Evolutionary conservation across 768 basidiomycete genomes (phyloP).

Genomic region (Holtermannia corniformis): DNA sequence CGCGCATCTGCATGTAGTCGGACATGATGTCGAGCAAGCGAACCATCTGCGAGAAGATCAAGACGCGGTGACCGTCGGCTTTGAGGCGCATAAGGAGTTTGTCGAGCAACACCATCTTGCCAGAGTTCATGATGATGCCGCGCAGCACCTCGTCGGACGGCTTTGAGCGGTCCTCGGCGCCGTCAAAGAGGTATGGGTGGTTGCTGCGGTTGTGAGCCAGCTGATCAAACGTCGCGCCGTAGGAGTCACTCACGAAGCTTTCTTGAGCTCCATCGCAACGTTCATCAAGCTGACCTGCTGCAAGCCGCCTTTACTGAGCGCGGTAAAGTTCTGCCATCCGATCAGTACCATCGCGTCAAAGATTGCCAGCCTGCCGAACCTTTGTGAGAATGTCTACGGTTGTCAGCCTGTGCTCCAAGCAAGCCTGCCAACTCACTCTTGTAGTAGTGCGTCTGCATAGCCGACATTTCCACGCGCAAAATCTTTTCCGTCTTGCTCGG

Average conservation of each 20-base stretch:
- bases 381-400: conserved; percentile 67
- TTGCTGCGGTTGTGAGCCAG: conserved; percentile 44
- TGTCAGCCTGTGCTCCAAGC: conserved; percentile 1
- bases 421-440: conserved; percentile 49
- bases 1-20: conserved; percentile 85
- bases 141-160: conserved; percentile 69
- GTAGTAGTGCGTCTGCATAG: conserved; percentile 94
- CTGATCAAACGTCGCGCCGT: neutral
- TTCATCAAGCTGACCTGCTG: conserved; percentile 89
- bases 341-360: conserved; percentile 2
- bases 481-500: conserved; percentile 98
- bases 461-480: conserved; percentile 91
- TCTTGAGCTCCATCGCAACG: conserved; percentile 98
- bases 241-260: conserved; percentile 51
- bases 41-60: conserved; percentile 99
- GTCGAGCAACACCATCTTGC: conserved; percentile 96
- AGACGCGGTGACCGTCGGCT: conserved; percentile 86
- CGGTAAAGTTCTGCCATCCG: conserved; percentile 70
- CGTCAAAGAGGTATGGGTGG: conserved; percentile 95
- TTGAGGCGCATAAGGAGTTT: conserved; percentile 85
- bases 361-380: conserved; percentile 44
- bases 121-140: conserved; percentile 96
- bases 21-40: conserved; percentile 96
- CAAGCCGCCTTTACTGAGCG: conserved; percentile 69
- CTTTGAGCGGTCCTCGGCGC: conserved; percentile 56